A percentile compares a stretch with the other conserved stretches of the same genome.
Evolutionary conservation across 31 red algal species (phyloP).

Genomic region (Asparagopsis taxiformis): DNA sequence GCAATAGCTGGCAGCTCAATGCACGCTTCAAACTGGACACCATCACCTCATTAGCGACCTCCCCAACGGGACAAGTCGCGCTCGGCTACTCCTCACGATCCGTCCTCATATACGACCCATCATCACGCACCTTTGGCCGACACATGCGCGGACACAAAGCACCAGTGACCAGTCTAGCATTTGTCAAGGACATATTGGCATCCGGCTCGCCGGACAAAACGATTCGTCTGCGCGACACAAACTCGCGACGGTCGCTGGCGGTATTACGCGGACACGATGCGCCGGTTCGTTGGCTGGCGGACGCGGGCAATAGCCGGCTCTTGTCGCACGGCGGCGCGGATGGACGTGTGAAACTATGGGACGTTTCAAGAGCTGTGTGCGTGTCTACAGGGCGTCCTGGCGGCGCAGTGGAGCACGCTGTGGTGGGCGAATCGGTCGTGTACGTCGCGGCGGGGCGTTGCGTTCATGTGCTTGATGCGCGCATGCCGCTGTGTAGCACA

Average conservation of each 20-base stretch:
- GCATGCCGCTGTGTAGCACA: constrained; percentile 12
- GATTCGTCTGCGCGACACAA: neutral
- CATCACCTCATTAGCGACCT: too few relatives aligned
- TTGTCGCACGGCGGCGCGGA: constrained; percentile 1
- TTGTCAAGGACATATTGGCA: neutral
- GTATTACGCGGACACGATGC: constrained; percentile 26
- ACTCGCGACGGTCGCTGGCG: neutral
- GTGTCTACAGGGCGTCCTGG: constrained; percentile 6
- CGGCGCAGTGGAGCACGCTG: constrained; percentile 2
- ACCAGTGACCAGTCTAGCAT: neutral
- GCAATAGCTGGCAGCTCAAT: too few relatives aligned
- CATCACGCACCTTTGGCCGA: neutral
- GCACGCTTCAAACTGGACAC: too few relatives aligned
- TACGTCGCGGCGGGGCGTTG: constrained; percentile 7
- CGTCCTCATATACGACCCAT: neutral
- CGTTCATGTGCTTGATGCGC: constrained; percentile 14
- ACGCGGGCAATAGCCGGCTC: neutral
- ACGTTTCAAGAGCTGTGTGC: neutral
- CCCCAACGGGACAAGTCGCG: neutral
- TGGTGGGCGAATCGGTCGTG: neutral
- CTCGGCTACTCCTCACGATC: neutral
- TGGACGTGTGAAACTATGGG: constrained; percentile 34
- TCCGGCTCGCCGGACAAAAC: constrained; percentile 3
- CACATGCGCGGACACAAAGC: neutral
- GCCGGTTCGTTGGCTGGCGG: constrained; percentile 2